Evolutionary conservation across 495 filamentous ascomycete species (phyloP), one percentile per base, ranked within the genome.

Genomic region (Rostrohypoxylon terebratum): DNA sequence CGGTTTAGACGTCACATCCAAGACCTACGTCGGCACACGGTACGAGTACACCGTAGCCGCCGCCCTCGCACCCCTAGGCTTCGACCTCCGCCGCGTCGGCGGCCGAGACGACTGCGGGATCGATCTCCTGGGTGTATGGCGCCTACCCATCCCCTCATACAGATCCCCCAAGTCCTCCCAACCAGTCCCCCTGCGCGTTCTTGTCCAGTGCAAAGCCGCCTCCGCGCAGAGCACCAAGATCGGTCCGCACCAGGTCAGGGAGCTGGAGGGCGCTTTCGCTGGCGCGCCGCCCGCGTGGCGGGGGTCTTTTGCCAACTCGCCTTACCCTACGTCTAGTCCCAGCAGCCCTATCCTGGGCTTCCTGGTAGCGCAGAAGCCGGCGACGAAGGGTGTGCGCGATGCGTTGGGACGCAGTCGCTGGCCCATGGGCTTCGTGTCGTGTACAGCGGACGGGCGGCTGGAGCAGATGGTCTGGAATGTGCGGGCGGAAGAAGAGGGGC

Each of bases 111-210:
- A 98, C 80, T 83, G 81, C 55, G 95, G 95, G 34, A 92, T 97
- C 75, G 95, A 98, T 78, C 86, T 98, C 0, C 81, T 93, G 2
- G 94, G 94, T 21, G 88, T 88, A 16, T 98, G 95, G 95, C 79
- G 83, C 11, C 79, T 93, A 6, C 89, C 90, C 31, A 57, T 40
- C 31, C 7, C 18, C 54, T 6, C 54, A n/a, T 6, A 1, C 31
- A 18, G n/a, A 9, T 80, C 83, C 4, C 40, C 75, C 66, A 48
- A 72, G 6, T 38, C 34, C 11, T 13, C 34, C 76, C 58, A 79
- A 57, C 13, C 48, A 31, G 10, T 57, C 0, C 84, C 88, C 0
- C 64, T 96, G 4, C 87, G 85, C 57, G 88, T 93, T 1, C 72
- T 97, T 4, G 82, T 93, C 20, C 94, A 97, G 77, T 99, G 96